phyloP scores from a whole-genome alignment of 2,329 filamentous ascomycete genomes.

The Penicillium corylophilum region DNA sequence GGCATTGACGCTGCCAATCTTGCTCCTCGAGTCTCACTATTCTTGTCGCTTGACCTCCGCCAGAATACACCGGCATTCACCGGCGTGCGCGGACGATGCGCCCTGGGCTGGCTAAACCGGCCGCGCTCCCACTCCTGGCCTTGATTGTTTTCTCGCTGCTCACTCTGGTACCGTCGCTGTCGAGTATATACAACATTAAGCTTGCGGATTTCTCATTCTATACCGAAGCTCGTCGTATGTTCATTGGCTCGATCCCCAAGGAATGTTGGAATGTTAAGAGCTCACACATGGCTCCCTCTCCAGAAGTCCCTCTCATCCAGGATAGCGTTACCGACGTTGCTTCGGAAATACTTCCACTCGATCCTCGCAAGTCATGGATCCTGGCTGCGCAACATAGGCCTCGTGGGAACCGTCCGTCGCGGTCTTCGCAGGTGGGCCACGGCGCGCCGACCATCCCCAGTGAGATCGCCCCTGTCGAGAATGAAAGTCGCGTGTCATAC shows the following conservation, averaged over 20 bases:
- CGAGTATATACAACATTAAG: conserved; percentile 30
- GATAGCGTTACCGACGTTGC: conserved; percentile 17
- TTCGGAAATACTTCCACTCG: conserved; percentile 6
- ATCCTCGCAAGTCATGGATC: conserved; percentile 14
- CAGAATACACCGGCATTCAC: conserved; percentile 44
- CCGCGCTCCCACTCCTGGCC: conserved; percentile 34
- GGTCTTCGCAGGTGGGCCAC: conserved; percentile 9
- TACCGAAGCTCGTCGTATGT: conserved; percentile 29
- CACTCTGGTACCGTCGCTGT: conserved; percentile 34
- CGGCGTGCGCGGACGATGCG: conserved; percentile 60
- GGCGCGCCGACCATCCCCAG: conserved; percentile 6
- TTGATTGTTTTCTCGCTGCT: conserved; percentile 35
- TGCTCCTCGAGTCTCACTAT: conserved; percentile 4
- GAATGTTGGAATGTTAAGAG: not conserved
- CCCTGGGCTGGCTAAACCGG: conserved; percentile 34
- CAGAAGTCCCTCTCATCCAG: conserved; percentile 30
- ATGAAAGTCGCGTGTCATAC: conserved; percentile 19
- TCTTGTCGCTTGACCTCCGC: conserved; percentile 1
- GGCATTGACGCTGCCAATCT: conserved; percentile 5
- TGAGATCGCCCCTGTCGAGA: conserved; percentile 21
- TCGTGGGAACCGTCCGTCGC: conserved; percentile 19
- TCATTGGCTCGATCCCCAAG: not conserved
- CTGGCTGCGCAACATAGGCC: conserved; percentile 10
- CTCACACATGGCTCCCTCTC: not conserved
- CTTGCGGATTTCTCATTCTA: conserved; percentile 28